These are phyloP conservation scores for Myxozyma geophila DNA, from an alignment of 805 yeast species.

Conservation along the genomic window DNA sequence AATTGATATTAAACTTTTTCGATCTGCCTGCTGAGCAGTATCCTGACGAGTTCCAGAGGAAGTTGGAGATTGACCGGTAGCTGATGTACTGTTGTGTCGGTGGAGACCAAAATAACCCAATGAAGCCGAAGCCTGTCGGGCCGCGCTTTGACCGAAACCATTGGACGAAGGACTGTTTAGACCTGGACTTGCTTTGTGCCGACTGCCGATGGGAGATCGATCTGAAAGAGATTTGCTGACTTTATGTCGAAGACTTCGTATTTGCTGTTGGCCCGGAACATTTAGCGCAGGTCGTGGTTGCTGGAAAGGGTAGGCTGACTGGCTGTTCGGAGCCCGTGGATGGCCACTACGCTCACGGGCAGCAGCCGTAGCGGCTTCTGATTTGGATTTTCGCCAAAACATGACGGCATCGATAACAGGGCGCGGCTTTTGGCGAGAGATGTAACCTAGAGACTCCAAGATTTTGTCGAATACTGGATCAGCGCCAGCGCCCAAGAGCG, in stretches of 20 bases:
- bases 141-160: not conserved
- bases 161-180: constrained; percentile 11
- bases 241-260: constrained; percentile 30
- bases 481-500: constrained; percentile 78
- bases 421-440: constrained; percentile 86
- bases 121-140: constrained; percentile 7
- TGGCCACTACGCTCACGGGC: constrained; percentile 35
- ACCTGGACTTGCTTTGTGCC: constrained; percentile 8
- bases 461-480: constrained; percentile 87
- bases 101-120: constrained; percentile 20
- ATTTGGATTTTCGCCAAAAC: constrained; percentile 96
- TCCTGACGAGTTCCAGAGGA: constrained; percentile 45
- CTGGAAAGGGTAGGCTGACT: constrained; percentile 6
- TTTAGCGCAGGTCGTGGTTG: constrained; percentile 8
- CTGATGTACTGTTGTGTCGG: constrained; percentile 18
- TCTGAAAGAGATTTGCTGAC: constrained; percentile 34
- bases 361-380: constrained; percentile 69
- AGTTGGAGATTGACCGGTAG: constrained; percentile 4
- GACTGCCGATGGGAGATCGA: constrained; percentile 25
- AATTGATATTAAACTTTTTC: constrained; percentile 83
- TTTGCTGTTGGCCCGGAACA: constrained; percentile 16
- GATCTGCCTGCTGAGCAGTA: constrained; percentile 79
- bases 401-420: constrained; percentile 96
- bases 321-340: constrained; percentile 5
- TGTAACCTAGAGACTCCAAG: constrained; percentile 83